Evolutionary conservation across 1,284 basidiomycete genomes (phyloP), one percentile per base, ranked within the genome.

Genomic region (Mixia osmundae): DNA sequence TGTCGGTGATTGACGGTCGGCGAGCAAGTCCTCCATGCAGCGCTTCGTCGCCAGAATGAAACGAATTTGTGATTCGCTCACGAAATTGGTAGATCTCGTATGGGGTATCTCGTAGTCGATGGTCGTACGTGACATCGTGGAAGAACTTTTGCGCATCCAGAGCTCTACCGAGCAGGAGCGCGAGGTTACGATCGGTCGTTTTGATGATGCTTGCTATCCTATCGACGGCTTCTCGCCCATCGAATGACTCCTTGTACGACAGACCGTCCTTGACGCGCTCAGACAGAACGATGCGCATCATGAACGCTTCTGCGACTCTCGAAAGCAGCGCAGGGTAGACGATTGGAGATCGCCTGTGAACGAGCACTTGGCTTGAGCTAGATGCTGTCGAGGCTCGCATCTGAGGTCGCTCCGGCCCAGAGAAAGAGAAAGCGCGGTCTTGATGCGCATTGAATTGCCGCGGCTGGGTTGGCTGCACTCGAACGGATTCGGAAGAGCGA

Each of bases 61-160:
- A 7, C 7, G 7, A 7, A 16, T 30, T 30, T 19, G 15, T 30
- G 36, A 23, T 3, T 38, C 48, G 47, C 33, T 61, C 59, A 34
- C 56, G 57, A 60, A 99, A 95, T 55, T 91, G 87, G 57, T 95
- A 99, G 21, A 99, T 61, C 58, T 97, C 91, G 44, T 69, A 66
- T 2, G 72, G 63, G 47, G 72, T 82, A 57, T 97, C 91, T 34
- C 91, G 66, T 44, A 99, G 56, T 10, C 89, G 72, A 56, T 97
- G 91, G 52, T 95, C 87, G 54, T 97, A 99, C 5, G 89, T 94
- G 45, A 97, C 91, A 51, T 95, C 91, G 56, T 99, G 91, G 56
- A 97, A 97, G 61, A 89, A 95, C 61, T 95, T 97, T 60, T 97
- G 91, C 10, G 85, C 78, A 53, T 97, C 91, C 38, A 99, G 64